Evolutionary conservation across 805 yeast genomes (phyloP), one percentile per base, ranked within the genome.

Genomic region (Ascoidea asiatica): DNA sequence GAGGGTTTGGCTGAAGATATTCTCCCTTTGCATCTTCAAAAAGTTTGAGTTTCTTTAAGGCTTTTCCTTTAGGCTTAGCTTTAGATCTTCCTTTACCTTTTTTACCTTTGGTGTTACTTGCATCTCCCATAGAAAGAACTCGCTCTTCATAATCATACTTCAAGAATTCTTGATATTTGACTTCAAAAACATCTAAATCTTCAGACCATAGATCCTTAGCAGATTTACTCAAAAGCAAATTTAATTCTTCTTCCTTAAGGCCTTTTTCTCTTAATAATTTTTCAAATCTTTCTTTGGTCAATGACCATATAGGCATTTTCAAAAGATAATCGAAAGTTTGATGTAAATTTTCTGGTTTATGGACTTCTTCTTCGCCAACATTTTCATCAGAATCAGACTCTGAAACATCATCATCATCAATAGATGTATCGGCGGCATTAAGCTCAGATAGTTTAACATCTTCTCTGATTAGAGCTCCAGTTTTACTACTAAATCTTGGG

Each of bases 221-320:
- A 11, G 83, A 67, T 55, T 77, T 68, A 44, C 73, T 70, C 52
- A 88, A 70, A 52, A 92, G 67, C 1, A 56, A 58, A 40, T 76
- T 80, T 53, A 90, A 70, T 56, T 85, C 94, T 11, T 60, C 66
- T 57, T 87, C 90, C 55, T 79, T 81, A 21, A 67, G 80, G 46
- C 77, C 85, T 48, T 77, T 73, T 58, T 89, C 94, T 44, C 71
- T 70, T 54, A 88, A 65, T 51, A 92, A 66, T 52, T 75, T 79
- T 55, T 86, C 89, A 57, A 89, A 92, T 53, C 92, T 75, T 63
- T 92, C 98, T 47, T 71, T 72, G 0, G 98, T 90, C 57, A 92
- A 74, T 37, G 96, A 82, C 92, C 96, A 87, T 51, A 92, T 79
- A 35, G 88, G 76, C 95, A 92, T 84, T 44, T 92, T 94, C 44